A percentile compares a stretch with the other conserved stretches of the same genome.
These are phyloP conservation scores for Tolypocladium pustulatum DNA, from an alignment of 2,329 filamentous ascomycete species.

Conservation along the genomic window DNA sequence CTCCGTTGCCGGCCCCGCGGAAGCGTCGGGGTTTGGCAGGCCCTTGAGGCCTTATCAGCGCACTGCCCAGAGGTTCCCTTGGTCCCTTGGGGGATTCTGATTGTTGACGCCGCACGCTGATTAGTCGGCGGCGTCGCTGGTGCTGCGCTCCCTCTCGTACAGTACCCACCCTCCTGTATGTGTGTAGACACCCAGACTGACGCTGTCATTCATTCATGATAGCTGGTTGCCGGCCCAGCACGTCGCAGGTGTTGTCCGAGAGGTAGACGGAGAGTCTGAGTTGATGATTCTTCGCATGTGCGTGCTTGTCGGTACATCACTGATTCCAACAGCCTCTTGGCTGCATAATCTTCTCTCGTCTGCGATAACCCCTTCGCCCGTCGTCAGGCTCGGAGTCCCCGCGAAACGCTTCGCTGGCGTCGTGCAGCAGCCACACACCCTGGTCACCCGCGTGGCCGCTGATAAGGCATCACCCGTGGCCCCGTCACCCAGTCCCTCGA, in stretches of 20 bases:
- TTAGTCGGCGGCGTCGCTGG: background rate
- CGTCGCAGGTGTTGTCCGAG: no score
- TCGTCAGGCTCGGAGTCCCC: background rate
- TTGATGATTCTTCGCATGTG: no score
- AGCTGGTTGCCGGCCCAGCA: no score
- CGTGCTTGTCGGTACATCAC: no score
- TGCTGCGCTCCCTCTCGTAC: background rate
- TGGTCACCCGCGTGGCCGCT: background rate
- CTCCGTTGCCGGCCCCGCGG: background rate
- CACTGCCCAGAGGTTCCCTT: no score
- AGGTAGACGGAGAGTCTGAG: no score
- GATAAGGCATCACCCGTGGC: background rate
- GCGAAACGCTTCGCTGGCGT: background rate
- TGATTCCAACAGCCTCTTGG: no score
- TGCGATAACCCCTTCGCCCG: no score
- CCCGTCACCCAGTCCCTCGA: background rate
- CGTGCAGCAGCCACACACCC: background rate
- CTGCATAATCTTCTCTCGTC: no score
- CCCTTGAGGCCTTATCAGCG: background rate
- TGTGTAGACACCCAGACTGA: background rate
- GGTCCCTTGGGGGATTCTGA: background rate
- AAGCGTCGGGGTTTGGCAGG: background rate
- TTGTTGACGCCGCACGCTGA: background rate
- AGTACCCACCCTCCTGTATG: no score
- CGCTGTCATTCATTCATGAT: background rate